phyloP scores from a whole-genome alignment of 805 yeast species.

The Wickerhamiella azyma region DNA sequence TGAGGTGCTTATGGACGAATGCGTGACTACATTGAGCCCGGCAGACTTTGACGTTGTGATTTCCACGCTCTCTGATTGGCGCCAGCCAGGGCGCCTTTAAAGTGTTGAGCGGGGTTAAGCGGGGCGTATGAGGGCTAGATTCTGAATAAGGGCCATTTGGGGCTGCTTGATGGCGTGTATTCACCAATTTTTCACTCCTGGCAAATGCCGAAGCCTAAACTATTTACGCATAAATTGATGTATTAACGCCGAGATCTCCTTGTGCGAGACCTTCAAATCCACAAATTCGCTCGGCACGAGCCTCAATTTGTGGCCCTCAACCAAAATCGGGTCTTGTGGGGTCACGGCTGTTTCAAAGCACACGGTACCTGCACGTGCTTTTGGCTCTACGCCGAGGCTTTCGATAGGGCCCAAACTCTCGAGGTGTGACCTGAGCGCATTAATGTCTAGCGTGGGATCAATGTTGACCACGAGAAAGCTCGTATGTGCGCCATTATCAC shows the following conservation, averaged over 20 bases:
- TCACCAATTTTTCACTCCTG: no score
- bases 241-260: constrained; percentile 10
- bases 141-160: no score
- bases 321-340: constrained; percentile 36
- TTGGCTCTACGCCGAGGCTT: constrained; percentile 38
- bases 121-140: neutral
- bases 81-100: neutral
- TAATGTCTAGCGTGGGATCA: constrained; percentile 47
- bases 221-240: constrained; percentile 8
- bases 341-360: constrained; percentile 35
- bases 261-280: constrained; percentile 12
- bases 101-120: neutral
- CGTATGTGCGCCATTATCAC: no score
- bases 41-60: neutral
- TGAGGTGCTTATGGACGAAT: neutral
- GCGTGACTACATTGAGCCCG: neutral
- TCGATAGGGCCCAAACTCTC: constrained; percentile 35
- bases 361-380: constrained; percentile 51
- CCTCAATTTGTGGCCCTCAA: constrained; percentile 21
- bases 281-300: constrained; percentile 24
- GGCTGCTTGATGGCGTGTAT: no score
- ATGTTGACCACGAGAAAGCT: constrained; percentile 21
- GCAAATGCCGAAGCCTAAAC: no score
- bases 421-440: constrained; percentile 25
- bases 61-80: neutral